phyloP scores from a whole-genome alignment of 768 basidiomycete species.

The Suillus tomentosus region DNA sequence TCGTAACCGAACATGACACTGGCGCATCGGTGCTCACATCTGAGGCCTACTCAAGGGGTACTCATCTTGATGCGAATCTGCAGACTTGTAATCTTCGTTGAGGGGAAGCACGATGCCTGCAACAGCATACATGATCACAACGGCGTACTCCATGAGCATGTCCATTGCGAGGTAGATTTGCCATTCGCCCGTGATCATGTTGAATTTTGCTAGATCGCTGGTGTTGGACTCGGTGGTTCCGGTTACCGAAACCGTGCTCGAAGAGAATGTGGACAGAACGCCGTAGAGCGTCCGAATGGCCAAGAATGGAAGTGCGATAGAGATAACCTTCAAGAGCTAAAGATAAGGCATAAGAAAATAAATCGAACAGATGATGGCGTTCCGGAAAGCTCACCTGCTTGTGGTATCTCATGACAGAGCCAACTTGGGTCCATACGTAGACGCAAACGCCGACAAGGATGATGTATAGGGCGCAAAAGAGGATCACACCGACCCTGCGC shows the following conservation, averaged over 20 bases:
- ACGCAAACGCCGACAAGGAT: conserved; percentile 48
- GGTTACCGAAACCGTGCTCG: conserved; percentile 42
- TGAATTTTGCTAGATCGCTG: conserved; percentile 47
- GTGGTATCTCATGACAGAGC: conserved; percentile 31
- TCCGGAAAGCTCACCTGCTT: conserved; percentile 35
- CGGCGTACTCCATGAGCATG: conserved; percentile 56
- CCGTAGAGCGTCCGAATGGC: conserved; percentile 46
- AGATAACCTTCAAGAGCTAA: conserved; percentile 59
- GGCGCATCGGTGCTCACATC: neutral
- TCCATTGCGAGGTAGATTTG: conserved; percentile 54
- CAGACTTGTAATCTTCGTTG: conserved; percentile 19
- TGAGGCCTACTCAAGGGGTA: conserved; percentile 36
- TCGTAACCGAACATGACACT: neutral
- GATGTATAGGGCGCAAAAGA: conserved; percentile 41
- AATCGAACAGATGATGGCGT: conserved; percentile 6
- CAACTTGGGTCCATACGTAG: conserved; percentile 55
- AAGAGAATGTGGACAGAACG: conserved; percentile 53
- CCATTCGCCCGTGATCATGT: conserved; percentile 56
- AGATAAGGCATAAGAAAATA: conserved; percentile 13
- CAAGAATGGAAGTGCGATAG: conserved; percentile 60
- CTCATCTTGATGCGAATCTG: conserved; percentile 16
- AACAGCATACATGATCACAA: conserved; percentile 40
- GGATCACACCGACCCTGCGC: conserved; percentile 35
- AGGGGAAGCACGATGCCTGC: conserved; percentile 26
- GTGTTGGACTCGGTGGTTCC: neutral